Evolutionary conservation across 371 early-diverging fungal species (phyloP).

Genomic region (Actinomortierella ambigua): DNA sequence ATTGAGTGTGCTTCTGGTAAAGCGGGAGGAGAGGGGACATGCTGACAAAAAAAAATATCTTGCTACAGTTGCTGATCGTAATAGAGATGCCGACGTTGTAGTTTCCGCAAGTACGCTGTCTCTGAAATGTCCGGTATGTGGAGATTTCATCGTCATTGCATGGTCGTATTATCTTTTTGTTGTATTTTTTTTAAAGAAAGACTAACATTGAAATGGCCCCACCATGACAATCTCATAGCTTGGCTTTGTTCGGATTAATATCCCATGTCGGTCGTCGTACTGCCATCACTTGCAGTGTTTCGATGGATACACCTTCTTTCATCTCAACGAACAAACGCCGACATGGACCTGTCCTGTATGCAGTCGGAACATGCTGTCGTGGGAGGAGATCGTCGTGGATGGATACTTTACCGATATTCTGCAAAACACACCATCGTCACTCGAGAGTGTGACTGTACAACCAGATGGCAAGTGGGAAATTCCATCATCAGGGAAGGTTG

Average conservation of each 20-base stretch:
- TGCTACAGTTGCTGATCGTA: slow-evolving; percentile 39
- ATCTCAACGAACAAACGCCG: slow-evolving; percentile 73
- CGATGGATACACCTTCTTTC: slow-evolving; percentile 68
- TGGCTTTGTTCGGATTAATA: slow-evolving; percentile 63
- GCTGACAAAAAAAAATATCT: background rate
- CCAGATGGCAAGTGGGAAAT: slow-evolving; percentile 62
- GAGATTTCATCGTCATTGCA: background rate
- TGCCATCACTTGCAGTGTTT: slow-evolving; percentile 83
- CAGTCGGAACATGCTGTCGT: slow-evolving; percentile 54
- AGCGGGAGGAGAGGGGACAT: background rate
- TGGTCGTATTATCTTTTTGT: slow-evolving; percentile 34
- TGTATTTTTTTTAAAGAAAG: slow-evolving; percentile 9
- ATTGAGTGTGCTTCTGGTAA: background rate
- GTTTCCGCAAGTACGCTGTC: slow-evolving; percentile 60
- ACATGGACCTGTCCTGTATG: slow-evolving; percentile 83
- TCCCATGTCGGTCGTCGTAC: slow-evolving; percentile 62
- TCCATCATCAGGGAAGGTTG: slow-evolving; percentile 10
- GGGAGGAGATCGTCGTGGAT: slow-evolving; percentile 68
- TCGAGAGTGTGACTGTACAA: slow-evolving; percentile 66
- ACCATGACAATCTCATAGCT: slow-evolving; percentile 45
- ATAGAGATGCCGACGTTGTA: slow-evolving; percentile 58
- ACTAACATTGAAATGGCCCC: background rate
- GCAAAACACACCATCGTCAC: slow-evolving; percentile 46
- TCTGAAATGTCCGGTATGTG: slow-evolving; percentile 62
- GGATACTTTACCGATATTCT: slow-evolving; percentile 73